Conservation (phyloP, 495 filamentous ascomycete genomes). For the Pyronema domesticum region DNA sequence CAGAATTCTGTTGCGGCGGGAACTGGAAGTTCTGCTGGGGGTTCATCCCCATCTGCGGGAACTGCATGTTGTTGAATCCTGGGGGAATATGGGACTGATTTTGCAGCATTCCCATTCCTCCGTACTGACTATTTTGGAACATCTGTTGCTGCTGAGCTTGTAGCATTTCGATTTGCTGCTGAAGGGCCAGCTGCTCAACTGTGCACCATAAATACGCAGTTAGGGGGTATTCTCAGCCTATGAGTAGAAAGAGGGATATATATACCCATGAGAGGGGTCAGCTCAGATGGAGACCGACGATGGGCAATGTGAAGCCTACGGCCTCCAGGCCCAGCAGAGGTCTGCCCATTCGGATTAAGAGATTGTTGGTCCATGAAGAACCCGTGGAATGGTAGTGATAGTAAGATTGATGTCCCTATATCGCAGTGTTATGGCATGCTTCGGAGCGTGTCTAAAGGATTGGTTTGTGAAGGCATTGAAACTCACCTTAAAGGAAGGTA, state of each 20-base stretch:
- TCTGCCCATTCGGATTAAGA: constrained; percentile 19
- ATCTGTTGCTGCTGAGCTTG: constrained; percentile 98
- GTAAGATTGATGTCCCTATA: too few species aligned
- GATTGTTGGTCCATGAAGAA: constrained; percentile 81
- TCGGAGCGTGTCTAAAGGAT: too few species aligned
- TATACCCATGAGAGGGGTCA: constrained; percentile 98
- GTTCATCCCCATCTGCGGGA: constrained; percentile 49
- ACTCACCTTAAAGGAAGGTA: too few species aligned
- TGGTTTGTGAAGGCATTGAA: too few species aligned
- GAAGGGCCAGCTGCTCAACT: constrained; percentile 98
- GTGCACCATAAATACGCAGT: constrained; percentile 20
- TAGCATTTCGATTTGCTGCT: constrained; percentile 94
- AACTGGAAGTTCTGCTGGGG: constrained; percentile 68
- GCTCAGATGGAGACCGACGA: constrained; percentile 87
- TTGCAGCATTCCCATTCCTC: constrained; percentile 86
- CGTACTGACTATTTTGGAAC: constrained; percentile 86
- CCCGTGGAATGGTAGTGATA: not conserved
- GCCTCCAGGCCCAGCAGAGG: constrained; percentile 56
- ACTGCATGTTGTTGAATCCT: constrained; percentile 49
- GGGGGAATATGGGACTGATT: constrained; percentile 52
- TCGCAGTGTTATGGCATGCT: too few species aligned
- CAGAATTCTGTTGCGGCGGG: constrained; percentile 50
- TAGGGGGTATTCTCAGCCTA: not conserved
- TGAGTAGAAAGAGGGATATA: constrained; percentile 15
- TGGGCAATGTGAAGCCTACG: constrained; percentile 95